phyloP scores from a whole-genome alignment of 768 basidiomycete genomes.

The Boletellus ananiceps region DNA sequence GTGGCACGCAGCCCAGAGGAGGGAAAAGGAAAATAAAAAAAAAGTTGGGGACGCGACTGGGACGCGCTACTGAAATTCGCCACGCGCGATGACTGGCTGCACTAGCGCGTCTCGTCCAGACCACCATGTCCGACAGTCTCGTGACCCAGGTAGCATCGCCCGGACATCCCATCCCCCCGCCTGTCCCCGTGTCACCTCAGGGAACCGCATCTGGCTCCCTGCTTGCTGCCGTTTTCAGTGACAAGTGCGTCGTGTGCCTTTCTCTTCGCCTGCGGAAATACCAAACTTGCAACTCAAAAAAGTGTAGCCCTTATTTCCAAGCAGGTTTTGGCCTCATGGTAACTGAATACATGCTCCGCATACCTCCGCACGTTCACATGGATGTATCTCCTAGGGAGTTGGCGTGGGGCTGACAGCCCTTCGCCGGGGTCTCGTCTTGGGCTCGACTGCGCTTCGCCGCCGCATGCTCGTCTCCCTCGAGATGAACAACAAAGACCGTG shows the following conservation, averaged over 20 bases:
- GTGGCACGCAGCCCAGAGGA: slow-evolving; percentile 8
- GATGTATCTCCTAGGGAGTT: slow-evolving; percentile 59
- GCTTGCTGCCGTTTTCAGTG: slow-evolving; percentile 42
- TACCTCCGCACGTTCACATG: background rate
- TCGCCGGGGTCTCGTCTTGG: slow-evolving; percentile 64
- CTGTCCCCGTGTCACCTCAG: slow-evolving; percentile 3
- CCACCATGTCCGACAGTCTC: slow-evolving; percentile 8
- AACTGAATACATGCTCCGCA: slow-evolving; percentile 7
- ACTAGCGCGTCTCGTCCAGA: background rate
- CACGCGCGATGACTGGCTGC: background rate
- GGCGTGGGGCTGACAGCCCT: slow-evolving; percentile 79
- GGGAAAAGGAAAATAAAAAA: slow-evolving; percentile 4
- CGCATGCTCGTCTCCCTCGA: slow-evolving; percentile 93
- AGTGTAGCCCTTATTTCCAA: slow-evolving; percentile 89
- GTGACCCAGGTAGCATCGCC: background rate
- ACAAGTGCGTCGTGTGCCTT: slow-evolving; percentile 57
- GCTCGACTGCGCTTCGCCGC: slow-evolving; percentile 72
- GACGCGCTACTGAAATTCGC: slow-evolving; percentile 25
- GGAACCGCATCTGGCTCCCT: slow-evolving; percentile 26
- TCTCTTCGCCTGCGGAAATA: background rate
- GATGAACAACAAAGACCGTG: slow-evolving; percentile 90
- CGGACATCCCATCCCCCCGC: background rate
- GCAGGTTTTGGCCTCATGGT: slow-evolving; percentile 99
- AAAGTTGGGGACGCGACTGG: slow-evolving; percentile 18
- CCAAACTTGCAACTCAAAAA: slow-evolving; percentile 30